phyloP scores from a whole-genome alignment of 2,329 filamentous ascomycete species.

The Fusarium sarcochroum region DNA sequence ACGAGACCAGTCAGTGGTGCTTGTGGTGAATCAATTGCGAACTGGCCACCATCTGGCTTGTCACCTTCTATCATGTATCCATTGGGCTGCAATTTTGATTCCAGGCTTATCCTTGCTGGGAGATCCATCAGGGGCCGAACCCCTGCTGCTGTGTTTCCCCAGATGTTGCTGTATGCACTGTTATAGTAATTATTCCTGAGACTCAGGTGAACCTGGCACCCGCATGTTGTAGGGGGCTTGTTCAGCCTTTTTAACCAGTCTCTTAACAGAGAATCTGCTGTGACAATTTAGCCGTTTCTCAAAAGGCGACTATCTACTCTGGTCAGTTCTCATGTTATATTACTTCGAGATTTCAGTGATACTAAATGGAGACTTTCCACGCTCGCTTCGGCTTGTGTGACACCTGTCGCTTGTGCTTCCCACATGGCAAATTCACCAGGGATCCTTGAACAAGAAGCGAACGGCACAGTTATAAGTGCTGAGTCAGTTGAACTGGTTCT shows the following conservation, averaged over 20 bases:
- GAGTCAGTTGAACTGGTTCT: too few relatives aligned
- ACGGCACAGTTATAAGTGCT: too few relatives aligned
- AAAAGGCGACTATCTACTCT: not conserved
- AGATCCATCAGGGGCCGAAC: conserved; percentile 30
- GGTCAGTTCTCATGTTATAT: conserved; percentile 4
- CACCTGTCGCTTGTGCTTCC: conserved; percentile 39
- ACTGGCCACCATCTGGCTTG: conserved; percentile 12
- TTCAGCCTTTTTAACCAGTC: not conserved
- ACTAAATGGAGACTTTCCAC: conserved; percentile 20
- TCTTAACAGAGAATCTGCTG: not conserved
- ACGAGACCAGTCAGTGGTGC: conserved; percentile 7
- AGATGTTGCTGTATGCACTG: conserved; percentile 28
- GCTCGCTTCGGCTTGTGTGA: conserved; percentile 31
- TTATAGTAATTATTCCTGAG: conserved; percentile 31
- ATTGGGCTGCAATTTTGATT: conserved; percentile 8
- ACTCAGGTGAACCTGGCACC: conserved; percentile 49
- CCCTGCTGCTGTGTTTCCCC: conserved; percentile 37
- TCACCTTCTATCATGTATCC: conserved; percentile 1
- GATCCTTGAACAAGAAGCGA: conserved; percentile 3
- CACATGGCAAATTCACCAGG: conserved; percentile 45
- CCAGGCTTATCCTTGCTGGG: conserved; percentile 24
- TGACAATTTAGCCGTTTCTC: not conserved
- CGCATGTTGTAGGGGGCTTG: conserved; percentile 5
- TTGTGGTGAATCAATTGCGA: conserved; percentile 25
- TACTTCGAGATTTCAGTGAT: conserved; percentile 21